Evolutionary conservation across 2,329 filamentous ascomycete genomes (phyloP).

Genomic region (Fusarium ambrosium): DNA sequence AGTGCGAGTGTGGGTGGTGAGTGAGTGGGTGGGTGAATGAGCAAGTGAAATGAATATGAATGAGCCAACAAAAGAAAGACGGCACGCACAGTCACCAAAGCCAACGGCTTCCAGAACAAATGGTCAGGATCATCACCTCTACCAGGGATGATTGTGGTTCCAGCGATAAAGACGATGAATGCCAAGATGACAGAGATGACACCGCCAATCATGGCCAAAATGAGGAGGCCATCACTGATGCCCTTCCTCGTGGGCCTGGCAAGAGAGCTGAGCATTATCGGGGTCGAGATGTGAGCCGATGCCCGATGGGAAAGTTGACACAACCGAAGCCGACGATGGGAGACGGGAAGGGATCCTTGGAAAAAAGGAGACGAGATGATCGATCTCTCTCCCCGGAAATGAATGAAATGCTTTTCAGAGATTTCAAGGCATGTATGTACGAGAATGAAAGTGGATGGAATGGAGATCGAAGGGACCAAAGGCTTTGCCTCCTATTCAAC

Average conservation of each 20-base stretch:
- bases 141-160: constrained; percentile 39
- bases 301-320: constrained; percentile 7
- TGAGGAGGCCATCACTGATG: constrained; percentile 32
- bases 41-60: background rate
- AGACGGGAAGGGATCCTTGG: background rate
- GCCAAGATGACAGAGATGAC: constrained; percentile 36
- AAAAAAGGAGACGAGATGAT: background rate
- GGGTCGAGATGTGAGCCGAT: constrained; percentile 17
- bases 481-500: constrained; percentile 19
- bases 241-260: constrained; percentile 34
- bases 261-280: constrained; percentile 30
- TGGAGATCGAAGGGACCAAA: background rate
- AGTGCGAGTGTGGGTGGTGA: background rate
- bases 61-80: background rate
- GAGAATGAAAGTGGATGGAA: background rate
- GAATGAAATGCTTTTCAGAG: background rate
- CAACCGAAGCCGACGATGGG: constrained; percentile 19
- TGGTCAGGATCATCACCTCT: constrained; percentile 20
- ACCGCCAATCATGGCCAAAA: constrained; percentile 40
- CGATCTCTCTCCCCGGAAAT: background rate
- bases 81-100: constrained; percentile 44
- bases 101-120: constrained; percentile 41
- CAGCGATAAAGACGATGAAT: constrained; percentile 39
- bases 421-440: background rate
- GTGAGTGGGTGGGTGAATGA: background rate